Evolutionary conservation across 2,329 filamentous ascomycete species (phyloP).

Genomic region (Sodiomyces alkalinus): DNA sequence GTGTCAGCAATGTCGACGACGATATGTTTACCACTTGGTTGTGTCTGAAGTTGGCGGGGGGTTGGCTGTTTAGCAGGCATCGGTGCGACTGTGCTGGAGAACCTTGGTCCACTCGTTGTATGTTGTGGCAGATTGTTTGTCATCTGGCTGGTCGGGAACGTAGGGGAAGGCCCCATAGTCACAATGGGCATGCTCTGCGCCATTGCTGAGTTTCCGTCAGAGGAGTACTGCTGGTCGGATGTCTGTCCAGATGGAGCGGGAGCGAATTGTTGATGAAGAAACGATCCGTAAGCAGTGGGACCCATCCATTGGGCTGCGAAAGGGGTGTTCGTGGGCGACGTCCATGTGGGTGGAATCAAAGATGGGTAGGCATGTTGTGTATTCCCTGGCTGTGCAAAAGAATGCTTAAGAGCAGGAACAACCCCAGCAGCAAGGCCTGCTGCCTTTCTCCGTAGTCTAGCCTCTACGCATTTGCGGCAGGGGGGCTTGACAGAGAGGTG

Average conservation of each 20-base stretch:
- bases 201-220: too few species aligned
- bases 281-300: background rate
- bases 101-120: too few species aligned
- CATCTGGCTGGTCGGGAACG: too few species aligned
- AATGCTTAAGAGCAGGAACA: background rate
- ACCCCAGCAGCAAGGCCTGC: conserved; percentile 1
- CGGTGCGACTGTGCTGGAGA: too few species aligned
- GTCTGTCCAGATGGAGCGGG: background rate
- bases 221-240: too few species aligned
- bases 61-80: background rate
- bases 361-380: background rate
- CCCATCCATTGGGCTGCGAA: background rate
- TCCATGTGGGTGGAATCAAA: background rate
- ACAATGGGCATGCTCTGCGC: too few species aligned
- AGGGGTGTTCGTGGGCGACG: background rate
- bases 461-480: conserved; percentile 6
- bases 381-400: background rate
- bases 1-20: conserved; percentile 35
- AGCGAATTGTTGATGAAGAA: background rate
- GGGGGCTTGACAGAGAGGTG: conserved; percentile 2
- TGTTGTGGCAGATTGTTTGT: too few species aligned
- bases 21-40: conserved; percentile 20
- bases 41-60: conserved; percentile 10
- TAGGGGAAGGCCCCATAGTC: too few species aligned
- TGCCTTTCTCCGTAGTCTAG: conserved; percentile 5